Evolutionary conservation across 2,329 filamentous ascomycete genomes (phyloP).

Genomic region (Cladosporium sp.): DNA sequence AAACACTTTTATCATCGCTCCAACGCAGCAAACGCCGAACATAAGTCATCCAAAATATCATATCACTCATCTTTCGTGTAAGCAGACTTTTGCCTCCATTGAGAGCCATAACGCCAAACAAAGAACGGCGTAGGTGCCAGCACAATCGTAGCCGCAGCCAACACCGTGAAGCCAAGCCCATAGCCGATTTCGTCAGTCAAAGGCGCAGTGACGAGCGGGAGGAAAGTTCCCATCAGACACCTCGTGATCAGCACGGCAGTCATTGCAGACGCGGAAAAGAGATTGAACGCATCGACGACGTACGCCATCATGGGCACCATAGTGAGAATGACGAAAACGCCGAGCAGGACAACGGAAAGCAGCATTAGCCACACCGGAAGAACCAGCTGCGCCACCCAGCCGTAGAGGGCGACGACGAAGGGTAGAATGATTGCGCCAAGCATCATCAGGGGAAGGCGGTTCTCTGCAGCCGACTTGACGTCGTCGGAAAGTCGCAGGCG

Average conservation of each 20-base stretch:
- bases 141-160: slow-evolving; percentile 19
- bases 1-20: slow-evolving; percentile 5
- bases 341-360: slow-evolving; percentile 47
- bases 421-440: slow-evolving; percentile 48
- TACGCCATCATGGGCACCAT: slow-evolving; percentile 42
- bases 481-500: slow-evolving; percentile 23
- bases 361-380: slow-evolving; percentile 52
- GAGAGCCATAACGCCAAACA: slow-evolving; percentile 22
- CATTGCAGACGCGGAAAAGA: slow-evolving; percentile 41
- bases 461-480: slow-evolving; percentile 45
- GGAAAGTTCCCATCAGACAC: slow-evolving; percentile 38
- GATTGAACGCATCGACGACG: slow-evolving; percentile 41
- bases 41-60: background rate
- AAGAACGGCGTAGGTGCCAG: slow-evolving; percentile 25
- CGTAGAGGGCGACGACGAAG: slow-evolving; percentile 51
- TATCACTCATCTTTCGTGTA: slow-evolving; percentile 20
- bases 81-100: slow-evolving; percentile 22
- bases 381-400: slow-evolving; percentile 47
- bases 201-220: slow-evolving; percentile 39
- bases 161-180: slow-evolving; percentile 33
- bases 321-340: slow-evolving; percentile 40
- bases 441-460: slow-evolving; percentile 55
- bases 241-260: slow-evolving; percentile 40
- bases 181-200: slow-evolving; percentile 36
- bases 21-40: background rate